A percentile compares a stretch with the other conserved stretches of the same genome.
Evolutionary conservation across 2,329 filamentous ascomycete genomes (phyloP).

Genomic region (Claviceps sp.): DNA sequence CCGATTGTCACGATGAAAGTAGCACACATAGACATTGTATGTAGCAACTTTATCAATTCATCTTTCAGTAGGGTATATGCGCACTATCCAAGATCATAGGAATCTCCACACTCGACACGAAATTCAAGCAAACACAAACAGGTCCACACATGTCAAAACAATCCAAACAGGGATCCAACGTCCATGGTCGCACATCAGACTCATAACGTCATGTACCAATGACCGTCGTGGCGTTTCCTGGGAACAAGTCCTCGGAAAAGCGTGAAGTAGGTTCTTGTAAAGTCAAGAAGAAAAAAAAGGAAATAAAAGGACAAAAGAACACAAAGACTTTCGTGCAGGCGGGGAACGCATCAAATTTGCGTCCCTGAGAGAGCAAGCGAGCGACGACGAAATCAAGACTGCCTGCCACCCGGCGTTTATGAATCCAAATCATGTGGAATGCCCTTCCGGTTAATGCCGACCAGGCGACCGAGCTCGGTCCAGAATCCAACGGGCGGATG

Average conservation of each 20-base stretch:
- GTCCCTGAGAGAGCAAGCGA: neutral
- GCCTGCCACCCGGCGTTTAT: neutral
- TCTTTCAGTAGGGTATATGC: slow-evolving; percentile 3
- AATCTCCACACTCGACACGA: neutral
- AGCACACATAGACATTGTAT: too few relatives aligned
- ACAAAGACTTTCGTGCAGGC: neutral
- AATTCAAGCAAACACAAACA: neutral
- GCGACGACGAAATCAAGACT: neutral
- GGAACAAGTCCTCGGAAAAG: too few relatives aligned
- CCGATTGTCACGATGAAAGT: too few relatives aligned
- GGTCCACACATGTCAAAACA: too few relatives aligned
- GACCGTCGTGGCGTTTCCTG: neutral
- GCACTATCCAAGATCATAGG: neutral
- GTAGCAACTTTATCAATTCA: neutral
- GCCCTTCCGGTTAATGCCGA: slow-evolving; percentile 23
- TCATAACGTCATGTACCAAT: neutral
- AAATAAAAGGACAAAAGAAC: neutral
- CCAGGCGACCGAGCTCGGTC: slow-evolving; percentile 35
- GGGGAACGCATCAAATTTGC: neutral
- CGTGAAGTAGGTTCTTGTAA: too few relatives aligned
- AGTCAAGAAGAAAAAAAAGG: neutral
- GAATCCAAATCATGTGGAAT: slow-evolving; percentile 8
- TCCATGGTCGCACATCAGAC: neutral
- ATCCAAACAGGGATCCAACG: too few relatives aligned
- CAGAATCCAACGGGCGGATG: slow-evolving; percentile 39